Evolutionary conservation across 2,329 filamentous ascomycete genomes (phyloP).

Genomic region (Aspergillus pseudoviridinutans): DNA sequence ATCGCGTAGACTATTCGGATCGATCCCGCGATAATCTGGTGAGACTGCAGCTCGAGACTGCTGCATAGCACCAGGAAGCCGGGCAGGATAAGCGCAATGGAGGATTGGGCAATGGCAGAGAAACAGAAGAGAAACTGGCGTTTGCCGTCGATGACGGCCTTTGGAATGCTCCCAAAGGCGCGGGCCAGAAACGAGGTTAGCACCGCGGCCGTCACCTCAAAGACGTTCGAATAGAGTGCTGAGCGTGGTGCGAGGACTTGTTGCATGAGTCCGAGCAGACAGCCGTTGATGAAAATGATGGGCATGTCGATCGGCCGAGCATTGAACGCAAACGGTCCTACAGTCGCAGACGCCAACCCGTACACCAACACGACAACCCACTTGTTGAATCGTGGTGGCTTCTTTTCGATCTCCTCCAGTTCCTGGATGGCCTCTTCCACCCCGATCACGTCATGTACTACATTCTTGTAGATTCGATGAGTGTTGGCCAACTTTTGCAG

Average conservation of each 20-base stretch:
- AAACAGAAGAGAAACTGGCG: constrained; percentile 60
- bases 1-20: constrained; percentile 72
- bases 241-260: constrained; percentile 70
- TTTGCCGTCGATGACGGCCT: constrained; percentile 35
- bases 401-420: constrained; percentile 53
- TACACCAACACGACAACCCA: constrained; percentile 62
- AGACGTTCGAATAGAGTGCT: constrained; percentile 62
- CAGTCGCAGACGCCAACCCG: constrained; percentile 69
- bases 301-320: constrained; percentile 75
- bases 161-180: constrained; percentile 62
- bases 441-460: constrained; percentile 45
- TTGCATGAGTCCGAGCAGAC: constrained; percentile 69
- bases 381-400: constrained; percentile 52
- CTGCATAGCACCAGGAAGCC: constrained; percentile 61
- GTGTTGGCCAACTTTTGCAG: constrained; percentile 42
- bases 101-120: constrained; percentile 67
- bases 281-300: constrained; percentile 71
- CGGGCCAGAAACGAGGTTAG: constrained; percentile 66
- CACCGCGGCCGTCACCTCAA: constrained; percentile 61
- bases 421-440: constrained; percentile 43
- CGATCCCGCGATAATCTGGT: constrained; percentile 65
- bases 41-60: constrained; percentile 64
- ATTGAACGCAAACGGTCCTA: constrained; percentile 76
- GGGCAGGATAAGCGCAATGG: constrained; percentile 69
- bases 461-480: constrained; percentile 47